A percentile compares a stretch with the other conserved stretches of the same genome.
Evolutionary conservation across 352 stramenopile species (phyloP).

Genomic region (Phytophthora sp.): DNA sequence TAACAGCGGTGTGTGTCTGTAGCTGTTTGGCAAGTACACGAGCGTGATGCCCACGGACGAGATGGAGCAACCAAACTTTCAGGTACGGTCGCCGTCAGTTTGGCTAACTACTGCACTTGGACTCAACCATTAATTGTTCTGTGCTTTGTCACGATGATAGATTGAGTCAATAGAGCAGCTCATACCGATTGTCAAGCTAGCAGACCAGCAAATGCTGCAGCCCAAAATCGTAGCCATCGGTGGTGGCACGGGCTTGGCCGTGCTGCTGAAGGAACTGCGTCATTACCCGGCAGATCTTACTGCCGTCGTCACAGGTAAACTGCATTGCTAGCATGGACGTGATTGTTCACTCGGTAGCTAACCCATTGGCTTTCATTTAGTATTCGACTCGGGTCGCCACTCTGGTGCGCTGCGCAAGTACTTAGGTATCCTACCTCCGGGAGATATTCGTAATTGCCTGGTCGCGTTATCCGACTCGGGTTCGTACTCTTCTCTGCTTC

Average conservation of each 20-base stretch:
- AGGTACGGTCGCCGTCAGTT: slow-evolving; percentile 38
- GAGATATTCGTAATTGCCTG: slow-evolving; percentile 88
- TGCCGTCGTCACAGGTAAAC: slow-evolving; percentile 78
- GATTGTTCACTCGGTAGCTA: neutral
- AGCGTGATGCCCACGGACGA: slow-evolving; percentile 87
- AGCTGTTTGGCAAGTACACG: slow-evolving; percentile 87
- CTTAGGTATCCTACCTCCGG: slow-evolving; percentile 80
- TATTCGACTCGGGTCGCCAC: slow-evolving; percentile 87
- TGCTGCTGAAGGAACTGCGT: slow-evolving; percentile 84
- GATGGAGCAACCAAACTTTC: slow-evolving; percentile 81
- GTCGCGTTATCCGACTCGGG: slow-evolving; percentile 84
- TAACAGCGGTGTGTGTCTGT: slow-evolving; percentile 11
- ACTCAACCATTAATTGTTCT: neutral
- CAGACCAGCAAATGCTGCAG: slow-evolving; percentile 78
- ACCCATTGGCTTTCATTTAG: slow-evolving; percentile 22
- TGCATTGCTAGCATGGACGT: neutral
- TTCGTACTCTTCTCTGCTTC: slow-evolving; percentile 20
- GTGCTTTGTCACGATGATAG: slow-evolving; percentile 25
- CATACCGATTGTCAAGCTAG: slow-evolving; percentile 72
- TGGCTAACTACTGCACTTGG: neutral
- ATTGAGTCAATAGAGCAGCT: slow-evolving; percentile 84
- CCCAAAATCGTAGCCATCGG: slow-evolving; percentile 88
- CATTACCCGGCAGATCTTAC: slow-evolving; percentile 87
- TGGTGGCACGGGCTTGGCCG: slow-evolving; percentile 78
- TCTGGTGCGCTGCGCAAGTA: slow-evolving; percentile 84